Conservation (phyloP, 768 basidiomycete species). For the Leccinum broughii region DNA sequence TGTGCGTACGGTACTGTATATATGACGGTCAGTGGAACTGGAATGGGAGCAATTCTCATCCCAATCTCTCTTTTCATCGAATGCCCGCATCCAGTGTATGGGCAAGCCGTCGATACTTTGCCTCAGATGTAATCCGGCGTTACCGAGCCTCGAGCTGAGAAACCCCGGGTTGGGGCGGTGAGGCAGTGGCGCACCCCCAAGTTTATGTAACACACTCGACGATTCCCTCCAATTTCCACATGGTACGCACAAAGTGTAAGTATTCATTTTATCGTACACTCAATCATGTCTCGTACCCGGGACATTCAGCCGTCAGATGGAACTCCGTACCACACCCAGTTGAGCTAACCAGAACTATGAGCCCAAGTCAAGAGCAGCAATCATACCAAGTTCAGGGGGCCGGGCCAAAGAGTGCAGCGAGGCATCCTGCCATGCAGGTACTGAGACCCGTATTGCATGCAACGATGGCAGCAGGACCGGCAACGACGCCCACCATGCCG, state of each 20-base stretch:
- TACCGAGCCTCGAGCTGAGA: too few species aligned
- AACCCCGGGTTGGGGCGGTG: too few species aligned
- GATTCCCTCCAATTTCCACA: too few species aligned
- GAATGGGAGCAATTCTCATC: too few species aligned
- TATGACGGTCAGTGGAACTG: too few species aligned
- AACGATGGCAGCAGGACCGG: slow-evolving; percentile 19
- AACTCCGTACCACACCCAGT: background rate
- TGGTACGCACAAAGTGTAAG: background rate
- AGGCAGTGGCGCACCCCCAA: too few species aligned
- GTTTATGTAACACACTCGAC: too few species aligned
- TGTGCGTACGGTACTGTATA: too few species aligned
- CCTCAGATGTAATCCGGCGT: too few species aligned
- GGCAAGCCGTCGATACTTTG: too few species aligned
- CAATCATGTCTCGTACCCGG: background rate
- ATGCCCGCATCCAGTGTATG: too few species aligned
- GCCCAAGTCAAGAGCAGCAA: background rate
- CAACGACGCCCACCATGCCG: slow-evolving; percentile 4
- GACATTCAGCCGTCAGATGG: background rate
- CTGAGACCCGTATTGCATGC: slow-evolving; percentile 27
- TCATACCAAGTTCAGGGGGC: slow-evolving; percentile 16
- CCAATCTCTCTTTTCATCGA: too few species aligned
- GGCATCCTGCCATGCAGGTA: slow-evolving; percentile 1
- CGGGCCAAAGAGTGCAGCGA: slow-evolving; percentile 20
- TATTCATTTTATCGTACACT: background rate
- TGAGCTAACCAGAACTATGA: background rate